phyloP scores from a whole-genome alignment of 2,329 filamentous ascomycete species.

The Phaeosphaeriaceae sp. region DNA sequence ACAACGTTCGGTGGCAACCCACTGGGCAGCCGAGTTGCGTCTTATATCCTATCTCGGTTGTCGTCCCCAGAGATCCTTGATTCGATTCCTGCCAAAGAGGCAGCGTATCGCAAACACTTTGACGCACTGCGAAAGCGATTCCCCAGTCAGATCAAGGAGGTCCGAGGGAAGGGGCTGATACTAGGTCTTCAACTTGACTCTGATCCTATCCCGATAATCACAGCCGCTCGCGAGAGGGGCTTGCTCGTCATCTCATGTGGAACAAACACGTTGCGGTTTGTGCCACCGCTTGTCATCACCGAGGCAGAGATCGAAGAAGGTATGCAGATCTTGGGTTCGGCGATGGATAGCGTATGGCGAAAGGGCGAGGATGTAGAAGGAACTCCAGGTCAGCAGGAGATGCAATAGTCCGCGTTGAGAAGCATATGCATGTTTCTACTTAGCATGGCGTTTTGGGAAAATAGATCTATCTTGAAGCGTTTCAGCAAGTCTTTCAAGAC shows the following conservation, averaged over 20 bases:
- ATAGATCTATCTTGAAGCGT: neutral
- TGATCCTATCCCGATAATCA: slow-evolving; percentile 77
- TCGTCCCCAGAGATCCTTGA: slow-evolving; percentile 73
- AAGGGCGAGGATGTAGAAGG: slow-evolving; percentile 42
- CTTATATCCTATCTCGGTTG: slow-evolving; percentile 82
- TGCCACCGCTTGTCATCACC: slow-evolving; percentile 83
- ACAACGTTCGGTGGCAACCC: slow-evolving; percentile 96
- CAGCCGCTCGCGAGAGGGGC: slow-evolving; percentile 85
- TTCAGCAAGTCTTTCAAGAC: neutral
- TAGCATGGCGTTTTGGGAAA: slow-evolving; percentile 29
- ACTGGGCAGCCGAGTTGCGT: slow-evolving; percentile 80
- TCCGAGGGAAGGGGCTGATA: slow-evolving; percentile 84
- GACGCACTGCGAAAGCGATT: slow-evolving; percentile 63
- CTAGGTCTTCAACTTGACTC: slow-evolving; percentile 82
- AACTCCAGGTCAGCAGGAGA: slow-evolving; percentile 44
- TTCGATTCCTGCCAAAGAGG: slow-evolving; percentile 72
- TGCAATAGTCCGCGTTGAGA: slow-evolving; percentile 25
- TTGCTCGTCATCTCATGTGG: slow-evolving; percentile 91
- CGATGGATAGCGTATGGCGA: slow-evolving; percentile 63
- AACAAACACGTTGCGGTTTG: slow-evolving; percentile 89
- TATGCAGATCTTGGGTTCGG: slow-evolving; percentile 75
- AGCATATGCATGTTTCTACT: neutral
- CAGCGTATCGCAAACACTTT: slow-evolving; percentile 66
- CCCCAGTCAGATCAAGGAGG: slow-evolving; percentile 77
- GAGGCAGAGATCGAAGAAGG: slow-evolving; percentile 82